Evolutionary conservation across 305 asterid species (phyloP), one percentile per base, ranked within the genome.

Genomic region (Lippia alba): DNA sequence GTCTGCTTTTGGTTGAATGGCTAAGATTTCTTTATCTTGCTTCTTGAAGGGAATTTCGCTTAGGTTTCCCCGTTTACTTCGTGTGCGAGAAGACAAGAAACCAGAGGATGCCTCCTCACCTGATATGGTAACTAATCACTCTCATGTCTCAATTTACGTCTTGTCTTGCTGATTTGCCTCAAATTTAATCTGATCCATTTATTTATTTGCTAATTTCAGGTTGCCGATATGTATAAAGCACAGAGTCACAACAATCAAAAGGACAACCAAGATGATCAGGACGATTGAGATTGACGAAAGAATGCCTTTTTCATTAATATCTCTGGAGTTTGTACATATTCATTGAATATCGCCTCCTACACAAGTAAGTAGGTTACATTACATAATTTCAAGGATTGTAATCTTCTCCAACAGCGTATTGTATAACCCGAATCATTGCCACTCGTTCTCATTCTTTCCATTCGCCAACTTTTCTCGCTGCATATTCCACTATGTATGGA

Each of bases 41-140:
- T 71, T 70, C 11, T 64, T 17, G 1, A 49, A 92, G 98, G 99
- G 99, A 75, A 89, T 95, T 69, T 95, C 98, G 1, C 81, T 95
- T 61, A 79, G 97, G 53, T 95, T 95, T 81, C 99, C 98, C 33
- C 94, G 97, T 60, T 74, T 95, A 59, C 80, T 92, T 49, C 89
- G 96, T 68, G 88, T 92, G 56, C 86, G 98, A 57, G 92, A 85
- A 79, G 98, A 95, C 80, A 92, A 94, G 86, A 85, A 71, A 55
- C 99, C 99, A 4, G 98, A 94, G 85, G 80, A 94, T 73, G 94
- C 99, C 66, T 74, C 98, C 33, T 81, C 99, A 65, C 79, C 98
- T 53, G 98, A 94, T 67, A 84, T 78, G 96, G 99, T 90, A 78
- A 84, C 68, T 67, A 16, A 55, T 14, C 41, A 12, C 34, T 64